phyloP scores from a whole-genome alignment of 768 basidiomycete genomes.

The Lentinula detonsa region DNA sequence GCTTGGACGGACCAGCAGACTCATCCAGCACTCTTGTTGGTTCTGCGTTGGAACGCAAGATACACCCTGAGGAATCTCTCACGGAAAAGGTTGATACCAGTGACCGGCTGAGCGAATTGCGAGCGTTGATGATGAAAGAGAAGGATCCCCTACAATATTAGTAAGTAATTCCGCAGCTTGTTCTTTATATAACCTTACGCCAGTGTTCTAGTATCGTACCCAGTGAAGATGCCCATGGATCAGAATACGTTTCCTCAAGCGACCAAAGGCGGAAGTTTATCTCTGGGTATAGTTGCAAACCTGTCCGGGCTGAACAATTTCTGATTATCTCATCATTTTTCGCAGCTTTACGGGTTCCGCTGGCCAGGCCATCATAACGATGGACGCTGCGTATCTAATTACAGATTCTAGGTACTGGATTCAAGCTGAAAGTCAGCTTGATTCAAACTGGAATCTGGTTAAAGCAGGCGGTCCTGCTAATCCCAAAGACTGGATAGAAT shows the following conservation, averaged over 20 bases:
- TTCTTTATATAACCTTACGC: constrained; percentile 4
- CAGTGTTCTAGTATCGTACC: constrained; percentile 53
- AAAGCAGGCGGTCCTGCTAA: constrained; percentile 44
- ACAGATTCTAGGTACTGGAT: constrained; percentile 83
- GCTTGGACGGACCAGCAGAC: constrained; percentile 44
- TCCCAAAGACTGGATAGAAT: constrained; percentile 76
- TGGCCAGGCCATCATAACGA: constrained; percentile 67
- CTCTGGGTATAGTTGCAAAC: constrained; percentile 49
- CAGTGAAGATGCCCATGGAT: constrained; percentile 76
- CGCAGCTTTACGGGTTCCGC: constrained; percentile 58
- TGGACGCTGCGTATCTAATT: constrained; percentile 63
- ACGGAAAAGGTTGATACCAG: constrained; percentile 51
- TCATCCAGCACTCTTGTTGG: constrained; percentile 73
- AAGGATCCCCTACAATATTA: constrained; percentile 57
- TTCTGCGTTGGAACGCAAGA: constrained; percentile 64
- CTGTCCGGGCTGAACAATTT: not conserved
- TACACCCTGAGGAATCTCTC: constrained; percentile 54
- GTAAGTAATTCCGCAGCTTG: constrained; percentile 34
- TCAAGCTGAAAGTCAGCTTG: constrained; percentile 66
- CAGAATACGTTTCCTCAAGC: constrained; percentile 71
- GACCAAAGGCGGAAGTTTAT: constrained; percentile 79
- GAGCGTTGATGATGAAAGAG: constrained; percentile 62
- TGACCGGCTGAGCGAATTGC: constrained; percentile 53
- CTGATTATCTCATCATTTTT: constrained; percentile 16
- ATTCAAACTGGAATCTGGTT: constrained; percentile 69